A percentile compares a stretch with the other conserved stretches of the same genome.
phyloP scores from a whole-genome alignment of 1,284 basidiomycete genomes.

The Leccinum variabile region DNA sequence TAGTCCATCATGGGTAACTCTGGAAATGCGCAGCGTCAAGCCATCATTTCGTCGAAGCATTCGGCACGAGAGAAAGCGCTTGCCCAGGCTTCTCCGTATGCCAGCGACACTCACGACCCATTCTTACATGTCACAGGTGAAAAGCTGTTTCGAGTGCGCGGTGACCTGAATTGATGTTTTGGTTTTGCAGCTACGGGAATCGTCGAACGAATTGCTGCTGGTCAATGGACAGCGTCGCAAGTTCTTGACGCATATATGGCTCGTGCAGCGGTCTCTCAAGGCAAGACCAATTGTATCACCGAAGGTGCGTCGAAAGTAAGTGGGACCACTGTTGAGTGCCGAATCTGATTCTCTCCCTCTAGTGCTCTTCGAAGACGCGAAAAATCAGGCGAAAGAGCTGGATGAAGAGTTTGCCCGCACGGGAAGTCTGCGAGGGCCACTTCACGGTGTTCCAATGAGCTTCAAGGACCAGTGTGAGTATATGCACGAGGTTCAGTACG shows the following conservation, averaged over 20 bases:
- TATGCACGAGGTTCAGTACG: neutral
- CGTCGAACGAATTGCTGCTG: constrained; percentile 52
- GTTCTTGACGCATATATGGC: constrained; percentile 76
- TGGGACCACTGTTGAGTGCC: neutral
- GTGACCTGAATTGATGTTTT: neutral
- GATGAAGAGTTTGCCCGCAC: constrained; percentile 67
- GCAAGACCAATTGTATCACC: constrained; percentile 72
- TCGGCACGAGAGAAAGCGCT: constrained; percentile 27
- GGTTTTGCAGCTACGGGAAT: constrained; percentile 59
- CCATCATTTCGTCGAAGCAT: constrained; percentile 25
- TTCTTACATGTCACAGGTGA: neutral
- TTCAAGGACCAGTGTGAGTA: constrained; percentile 69
- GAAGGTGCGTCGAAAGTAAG: constrained; percentile 50
- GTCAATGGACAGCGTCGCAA: constrained; percentile 71
- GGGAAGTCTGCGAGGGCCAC: constrained; percentile 61
- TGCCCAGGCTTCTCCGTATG: constrained; percentile 20
- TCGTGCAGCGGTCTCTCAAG: constrained; percentile 64
- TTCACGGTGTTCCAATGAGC: constrained; percentile 83
- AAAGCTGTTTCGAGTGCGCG: neutral
- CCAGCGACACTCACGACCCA: constrained; percentile 16
- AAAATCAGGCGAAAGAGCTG: constrained; percentile 59
- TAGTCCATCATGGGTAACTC: constrained; percentile 42
- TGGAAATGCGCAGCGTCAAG: constrained; percentile 19
- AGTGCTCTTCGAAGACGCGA: constrained; percentile 73
- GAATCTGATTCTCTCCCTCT: neutral